Percentiles rank a stretch among this genome's conserved stretches.
phyloP scores from a whole-genome alignment of 2,329 filamentous ascomycete species.

The Sarocladium oryzae region DNA sequence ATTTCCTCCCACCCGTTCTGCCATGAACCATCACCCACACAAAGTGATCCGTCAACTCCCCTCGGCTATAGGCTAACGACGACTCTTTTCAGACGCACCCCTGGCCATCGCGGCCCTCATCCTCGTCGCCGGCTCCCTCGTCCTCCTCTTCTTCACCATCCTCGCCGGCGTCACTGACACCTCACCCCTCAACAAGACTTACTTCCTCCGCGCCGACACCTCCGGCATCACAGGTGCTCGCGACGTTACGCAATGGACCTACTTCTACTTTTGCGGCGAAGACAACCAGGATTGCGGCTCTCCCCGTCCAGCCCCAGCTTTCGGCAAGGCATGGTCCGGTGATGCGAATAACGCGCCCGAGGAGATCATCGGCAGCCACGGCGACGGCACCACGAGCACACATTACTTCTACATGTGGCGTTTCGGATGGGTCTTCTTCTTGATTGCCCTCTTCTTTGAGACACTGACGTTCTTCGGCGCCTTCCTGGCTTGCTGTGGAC shows the following conservation, averaged over 20 bases:
- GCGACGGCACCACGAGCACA: conserved; percentile 45
- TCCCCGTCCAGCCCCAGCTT: conserved; percentile 55
- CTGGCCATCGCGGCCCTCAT: conserved; percentile 38
- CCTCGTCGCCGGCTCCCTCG: conserved; percentile 43
- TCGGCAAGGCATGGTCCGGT: conserved; percentile 64
- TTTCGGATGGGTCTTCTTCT: conserved; percentile 87
- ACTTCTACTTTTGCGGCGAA: conserved; percentile 73
- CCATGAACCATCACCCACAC: not conserved
- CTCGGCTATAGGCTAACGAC: not conserved
- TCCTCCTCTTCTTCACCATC: conserved; percentile 54
- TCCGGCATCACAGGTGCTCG: conserved; percentile 63
- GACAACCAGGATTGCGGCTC: conserved; percentile 58
- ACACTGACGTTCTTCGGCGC: conserved; percentile 60
- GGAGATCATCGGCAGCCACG: conserved; percentile 44
- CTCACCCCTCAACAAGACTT: conserved; percentile 64
- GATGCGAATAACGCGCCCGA: conserved; percentile 37
- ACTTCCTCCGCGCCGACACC: conserved; percentile 80
- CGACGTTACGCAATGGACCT: conserved; percentile 74
- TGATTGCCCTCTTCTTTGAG: conserved; percentile 78
- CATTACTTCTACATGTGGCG: conserved; percentile 79
- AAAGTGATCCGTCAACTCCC: not conserved
- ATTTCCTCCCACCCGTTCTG: conserved; percentile 1
- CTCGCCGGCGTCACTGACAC: conserved; percentile 44
- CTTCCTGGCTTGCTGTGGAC: conserved; percentile 63
- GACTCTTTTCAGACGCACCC: conserved; percentile 26